Conservation (phyloP, 2,329 filamentous ascomycete genomes). For the Cladophialophora yegresii region DNA sequence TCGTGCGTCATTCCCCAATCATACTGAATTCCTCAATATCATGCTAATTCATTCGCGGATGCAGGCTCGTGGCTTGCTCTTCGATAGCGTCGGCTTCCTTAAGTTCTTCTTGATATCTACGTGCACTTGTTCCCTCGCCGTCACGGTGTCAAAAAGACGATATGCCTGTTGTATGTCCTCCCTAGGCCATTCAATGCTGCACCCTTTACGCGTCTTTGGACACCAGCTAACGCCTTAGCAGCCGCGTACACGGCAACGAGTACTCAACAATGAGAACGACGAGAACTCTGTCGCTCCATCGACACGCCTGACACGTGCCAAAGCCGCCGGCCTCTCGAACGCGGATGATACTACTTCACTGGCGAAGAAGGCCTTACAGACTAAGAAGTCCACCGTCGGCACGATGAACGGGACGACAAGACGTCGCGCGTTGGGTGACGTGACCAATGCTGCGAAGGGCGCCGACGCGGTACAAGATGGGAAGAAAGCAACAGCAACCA, state of each 20-base stretch:
- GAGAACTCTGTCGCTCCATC: constrained; percentile 71
- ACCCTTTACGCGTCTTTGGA: constrained; percentile 23
- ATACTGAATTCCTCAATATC: constrained; percentile 29
- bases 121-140: constrained; percentile 15
- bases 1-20: constrained; percentile 37
- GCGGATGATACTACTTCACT: constrained; percentile 60
- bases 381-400: constrained; percentile 65
- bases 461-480: constrained; percentile 64
- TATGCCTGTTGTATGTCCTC: constrained; percentile 37
- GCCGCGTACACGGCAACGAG: constrained; percentile 73
- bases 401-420: constrained; percentile 57
- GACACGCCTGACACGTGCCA: constrained; percentile 88
- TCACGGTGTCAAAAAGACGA: constrained; percentile 26
- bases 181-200: not conserved
- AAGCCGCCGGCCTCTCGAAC: constrained; percentile 69
- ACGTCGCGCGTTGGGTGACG: constrained; percentile 85
- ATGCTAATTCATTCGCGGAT: constrained; percentile 21
- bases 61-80: constrained; percentile 13
- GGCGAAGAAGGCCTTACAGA: constrained; percentile 65
- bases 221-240: constrained; percentile 50
- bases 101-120: constrained; percentile 12
- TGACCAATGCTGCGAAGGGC: constrained; percentile 86
- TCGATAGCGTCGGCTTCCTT: constrained; percentile 12
- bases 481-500: constrained; percentile 69
- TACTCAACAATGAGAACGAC: constrained; percentile 88